Percentiles rank a stretch among this genome's conserved stretches.
Evolutionary conservation across 768 basidiomycete species (phyloP).

Genomic region (Psilocybe cyanescens): DNA sequence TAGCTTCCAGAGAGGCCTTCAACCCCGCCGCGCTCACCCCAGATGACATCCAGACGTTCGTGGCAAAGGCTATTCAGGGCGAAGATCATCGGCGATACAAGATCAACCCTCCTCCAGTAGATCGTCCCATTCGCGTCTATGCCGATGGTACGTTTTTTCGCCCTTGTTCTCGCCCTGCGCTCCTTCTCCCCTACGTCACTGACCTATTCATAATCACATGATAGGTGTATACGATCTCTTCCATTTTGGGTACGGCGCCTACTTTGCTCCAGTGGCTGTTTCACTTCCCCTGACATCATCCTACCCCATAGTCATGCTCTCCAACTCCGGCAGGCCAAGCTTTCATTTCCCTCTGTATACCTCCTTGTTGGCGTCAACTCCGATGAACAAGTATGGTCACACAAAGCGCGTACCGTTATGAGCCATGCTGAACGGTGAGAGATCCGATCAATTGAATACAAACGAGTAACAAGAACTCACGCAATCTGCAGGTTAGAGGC

Average conservation of each 20-base stretch:
- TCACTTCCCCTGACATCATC: neutral
- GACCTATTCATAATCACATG: constrained; percentile 26
- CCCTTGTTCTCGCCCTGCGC: constrained; percentile 8
- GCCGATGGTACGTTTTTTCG: constrained; percentile 75
- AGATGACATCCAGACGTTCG: constrained; percentile 82
- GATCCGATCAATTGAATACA: too few relatives aligned
- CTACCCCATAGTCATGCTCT: constrained; percentile 76
- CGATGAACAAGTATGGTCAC: constrained; percentile 75
- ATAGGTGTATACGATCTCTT: constrained; percentile 95
- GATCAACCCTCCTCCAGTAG: constrained; percentile 83
- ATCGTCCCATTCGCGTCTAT: constrained; percentile 85
- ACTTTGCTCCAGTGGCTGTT: neutral
- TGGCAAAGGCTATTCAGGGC: constrained; percentile 76
- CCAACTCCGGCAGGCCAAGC: constrained; percentile 95
- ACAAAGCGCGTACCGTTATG: constrained; percentile 90
- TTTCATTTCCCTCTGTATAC: constrained; percentile 88
- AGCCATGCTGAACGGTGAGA: constrained; percentile 83
- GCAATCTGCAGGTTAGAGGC: constrained; percentile 69
- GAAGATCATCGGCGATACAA: constrained; percentile 70
- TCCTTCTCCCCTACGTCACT: constrained; percentile 31
- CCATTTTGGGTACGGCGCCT: constrained; percentile 79
- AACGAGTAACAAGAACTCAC: neutral
- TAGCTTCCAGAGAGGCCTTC: constrained; percentile 44
- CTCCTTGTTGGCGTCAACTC: constrained; percentile 94
- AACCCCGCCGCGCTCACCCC: constrained; percentile 70